These are phyloP conservation scores for Hyparrhenia diplandra DNA, from an alignment of 176 grass and related monocot species.

Conservation along the genomic window DNA sequence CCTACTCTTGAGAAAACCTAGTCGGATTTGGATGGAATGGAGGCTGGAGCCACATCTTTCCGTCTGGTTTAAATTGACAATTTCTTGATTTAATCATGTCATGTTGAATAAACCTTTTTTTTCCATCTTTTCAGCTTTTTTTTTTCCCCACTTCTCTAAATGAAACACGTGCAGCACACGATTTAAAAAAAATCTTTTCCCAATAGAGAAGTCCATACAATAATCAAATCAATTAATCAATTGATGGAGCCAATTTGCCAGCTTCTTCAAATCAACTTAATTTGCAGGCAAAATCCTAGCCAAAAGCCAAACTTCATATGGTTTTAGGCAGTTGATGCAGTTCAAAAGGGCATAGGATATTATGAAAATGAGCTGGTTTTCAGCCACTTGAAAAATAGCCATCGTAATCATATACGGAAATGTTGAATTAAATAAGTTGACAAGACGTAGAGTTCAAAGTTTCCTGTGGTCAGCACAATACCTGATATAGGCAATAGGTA, in stretches of 20 bases:
- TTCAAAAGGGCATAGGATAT: not conserved
- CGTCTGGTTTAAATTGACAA: not conserved
- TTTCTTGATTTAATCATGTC: not conserved
- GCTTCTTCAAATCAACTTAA: not conserved
- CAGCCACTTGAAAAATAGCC: not conserved
- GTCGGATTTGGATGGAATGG: not conserved
- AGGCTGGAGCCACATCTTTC: not conserved
- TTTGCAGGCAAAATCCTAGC: not conserved
- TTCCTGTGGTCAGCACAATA: slow-evolving; percentile 26
- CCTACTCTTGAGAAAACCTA: not conserved
- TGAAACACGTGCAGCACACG: no score
- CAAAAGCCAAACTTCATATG: not conserved
- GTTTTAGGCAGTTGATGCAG: not conserved
- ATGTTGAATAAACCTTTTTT: not conserved
- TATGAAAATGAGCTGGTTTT: not conserved
- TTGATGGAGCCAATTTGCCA: not conserved
- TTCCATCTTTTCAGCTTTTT: no score
- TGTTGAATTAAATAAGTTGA: not conserved
- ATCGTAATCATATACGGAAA: not conserved
- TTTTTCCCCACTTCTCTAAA: no score
- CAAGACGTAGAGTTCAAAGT: not conserved
- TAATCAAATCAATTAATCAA: not conserved
- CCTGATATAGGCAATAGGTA: slow-evolving; percentile 87
- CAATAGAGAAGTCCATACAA: not conserved
- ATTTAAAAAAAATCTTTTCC: not conserved